phyloP scores from a whole-genome alignment of 2,329 filamentous ascomycete genomes.

The Sarocladium strictum region DNA sequence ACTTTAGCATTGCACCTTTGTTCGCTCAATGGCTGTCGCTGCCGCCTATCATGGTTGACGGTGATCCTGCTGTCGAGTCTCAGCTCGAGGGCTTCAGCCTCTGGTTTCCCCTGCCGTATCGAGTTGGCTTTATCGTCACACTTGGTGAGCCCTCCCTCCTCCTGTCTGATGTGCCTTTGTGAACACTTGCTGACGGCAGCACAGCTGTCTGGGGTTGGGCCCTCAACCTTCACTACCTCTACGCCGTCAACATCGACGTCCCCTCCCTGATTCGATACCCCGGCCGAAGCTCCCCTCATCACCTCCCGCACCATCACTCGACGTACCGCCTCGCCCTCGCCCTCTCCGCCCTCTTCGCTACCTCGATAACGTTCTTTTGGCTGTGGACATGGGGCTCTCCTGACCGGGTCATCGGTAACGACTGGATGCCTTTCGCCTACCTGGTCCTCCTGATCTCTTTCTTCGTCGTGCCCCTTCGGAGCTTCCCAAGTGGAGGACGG shows the following conservation, averaged over 20 bases:
- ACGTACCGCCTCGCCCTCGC: slow-evolving; percentile 80
- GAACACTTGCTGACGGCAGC: slow-evolving; percentile 12
- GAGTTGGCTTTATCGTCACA: slow-evolving; percentile 79
- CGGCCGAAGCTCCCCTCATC: slow-evolving; percentile 60
- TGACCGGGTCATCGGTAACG: slow-evolving; percentile 66
- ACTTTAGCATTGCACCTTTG: no score
- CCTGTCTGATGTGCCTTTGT: background rate
- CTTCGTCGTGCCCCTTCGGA: slow-evolving; percentile 67
- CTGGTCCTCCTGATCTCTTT: slow-evolving; percentile 65
- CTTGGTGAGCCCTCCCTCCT: slow-evolving; percentile 54
- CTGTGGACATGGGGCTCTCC: slow-evolving; percentile 64
- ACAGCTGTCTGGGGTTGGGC: slow-evolving; percentile 96
- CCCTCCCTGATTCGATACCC: slow-evolving; percentile 84
- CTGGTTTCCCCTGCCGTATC: slow-evolving; percentile 81
- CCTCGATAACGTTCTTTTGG: slow-evolving; percentile 82
- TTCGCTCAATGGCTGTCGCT: slow-evolving; percentile 10
- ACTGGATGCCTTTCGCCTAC: slow-evolving; percentile 81
- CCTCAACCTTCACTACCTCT: slow-evolving; percentile 82
- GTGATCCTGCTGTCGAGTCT: slow-evolving; percentile 64
- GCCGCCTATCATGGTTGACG: slow-evolving; percentile 51
- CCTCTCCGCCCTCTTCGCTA: slow-evolving; percentile 62
- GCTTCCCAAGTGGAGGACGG: slow-evolving; percentile 63
- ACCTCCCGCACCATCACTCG: slow-evolving; percentile 71
- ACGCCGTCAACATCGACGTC: slow-evolving; percentile 76
- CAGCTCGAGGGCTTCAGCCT: slow-evolving; percentile 81